These are phyloP conservation scores for Carallia pectinifolia DNA, from an alignment of 345 rosid species.

Conservation along the genomic window DNA sequence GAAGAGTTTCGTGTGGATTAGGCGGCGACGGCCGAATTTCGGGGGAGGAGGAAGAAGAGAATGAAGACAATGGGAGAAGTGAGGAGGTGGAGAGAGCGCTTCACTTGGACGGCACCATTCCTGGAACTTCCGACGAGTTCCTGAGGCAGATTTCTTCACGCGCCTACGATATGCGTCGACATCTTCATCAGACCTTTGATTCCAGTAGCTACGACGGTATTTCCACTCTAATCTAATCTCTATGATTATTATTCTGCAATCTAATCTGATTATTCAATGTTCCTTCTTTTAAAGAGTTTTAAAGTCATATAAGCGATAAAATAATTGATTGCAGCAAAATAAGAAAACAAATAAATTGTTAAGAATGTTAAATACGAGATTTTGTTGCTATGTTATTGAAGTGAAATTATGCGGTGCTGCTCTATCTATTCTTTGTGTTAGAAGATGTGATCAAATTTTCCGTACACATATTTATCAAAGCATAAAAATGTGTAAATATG, in stretches of 20 bases:
- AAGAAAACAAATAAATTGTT: no score
- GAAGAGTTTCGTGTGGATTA: slow-evolving; percentile 39
- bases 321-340: no score
- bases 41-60: slow-evolving; percentile 23
- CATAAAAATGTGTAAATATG: no score
- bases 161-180: slow-evolving; percentile 93
- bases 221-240: neutral
- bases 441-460: no score
- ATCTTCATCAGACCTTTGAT: slow-evolving; percentile 77
- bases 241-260: neutral
- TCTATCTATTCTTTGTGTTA: no score
- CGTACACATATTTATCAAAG: no score
- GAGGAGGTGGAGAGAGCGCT: slow-evolving; percentile 86
- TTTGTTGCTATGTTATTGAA: no score
- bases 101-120: slow-evolving; percentile 89
- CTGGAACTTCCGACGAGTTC: slow-evolving; percentile 78
- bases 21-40: slow-evolving; percentile 20
- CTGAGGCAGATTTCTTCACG: slow-evolving; percentile 87
- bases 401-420: no score
- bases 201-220: slow-evolving; percentile 90
- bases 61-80: slow-evolving; percentile 37
- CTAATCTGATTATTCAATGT: neutral
- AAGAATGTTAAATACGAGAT: no score
- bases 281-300: no score
- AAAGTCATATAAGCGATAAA: no score